These are phyloP conservation scores for Coffea canephora DNA, from an alignment of 257 asterid species.

Conservation along the genomic window DNA sequence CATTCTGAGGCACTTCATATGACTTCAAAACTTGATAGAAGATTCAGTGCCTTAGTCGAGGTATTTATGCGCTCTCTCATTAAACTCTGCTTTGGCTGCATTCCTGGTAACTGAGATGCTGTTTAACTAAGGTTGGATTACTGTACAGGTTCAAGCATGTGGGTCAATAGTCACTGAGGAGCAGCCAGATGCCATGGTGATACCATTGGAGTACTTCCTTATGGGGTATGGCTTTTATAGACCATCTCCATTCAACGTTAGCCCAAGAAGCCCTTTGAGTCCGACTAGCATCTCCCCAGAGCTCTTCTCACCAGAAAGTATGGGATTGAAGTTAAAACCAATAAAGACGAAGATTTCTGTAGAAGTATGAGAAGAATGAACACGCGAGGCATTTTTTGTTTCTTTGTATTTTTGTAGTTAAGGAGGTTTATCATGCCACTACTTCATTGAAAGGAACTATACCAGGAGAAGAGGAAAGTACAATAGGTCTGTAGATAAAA, in stretches of 20 bases:
- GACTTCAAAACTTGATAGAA: conserved; percentile 62
- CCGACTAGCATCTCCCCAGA: conserved; percentile 66
- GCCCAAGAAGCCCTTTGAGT: conserved; percentile 73
- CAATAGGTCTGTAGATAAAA: conserved; percentile 34
- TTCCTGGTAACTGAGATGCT: neutral
- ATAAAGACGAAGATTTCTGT: conserved; percentile 44
- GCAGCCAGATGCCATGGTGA: conserved; percentile 66
- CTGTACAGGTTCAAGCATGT: conserved; percentile 56
- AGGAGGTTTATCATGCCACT: neutral
- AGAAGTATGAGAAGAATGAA: conserved; percentile 25
- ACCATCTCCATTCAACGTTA: conserved; percentile 45
- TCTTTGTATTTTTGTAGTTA: conserved; percentile 7
- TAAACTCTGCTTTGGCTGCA: neutral
- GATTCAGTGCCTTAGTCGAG: conserved; percentile 67
- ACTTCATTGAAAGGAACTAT: neutral
- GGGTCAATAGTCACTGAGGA: conserved; percentile 73
- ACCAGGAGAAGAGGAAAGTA: neutral
- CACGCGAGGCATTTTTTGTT: conserved; percentile 2
- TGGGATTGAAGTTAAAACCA: conserved; percentile 70
- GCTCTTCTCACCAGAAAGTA: conserved; percentile 72
- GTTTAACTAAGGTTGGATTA: neutral
- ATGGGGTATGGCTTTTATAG: conserved; percentile 60
- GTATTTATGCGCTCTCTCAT: conserved; percentile 22
- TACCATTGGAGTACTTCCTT: conserved; percentile 58
- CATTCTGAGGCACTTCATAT: conserved; percentile 60